Base-by-base conservation (phyloP, 2,329 filamentous ascomycete species). In the Penicillium aurantiogriseum region DNA sequence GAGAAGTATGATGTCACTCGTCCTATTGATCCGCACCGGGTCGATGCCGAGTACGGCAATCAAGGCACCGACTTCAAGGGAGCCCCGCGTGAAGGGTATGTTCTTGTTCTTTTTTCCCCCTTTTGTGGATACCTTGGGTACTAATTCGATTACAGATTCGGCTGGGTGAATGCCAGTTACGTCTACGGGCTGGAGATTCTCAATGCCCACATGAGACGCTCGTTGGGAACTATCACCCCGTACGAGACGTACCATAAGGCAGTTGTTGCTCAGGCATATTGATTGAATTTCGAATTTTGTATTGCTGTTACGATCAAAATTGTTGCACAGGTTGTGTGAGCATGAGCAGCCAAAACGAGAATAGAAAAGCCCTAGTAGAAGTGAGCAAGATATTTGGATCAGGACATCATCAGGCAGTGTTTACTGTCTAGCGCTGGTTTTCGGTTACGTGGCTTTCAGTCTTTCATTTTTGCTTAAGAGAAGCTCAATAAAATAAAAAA, bases 101-200 rank as follows among this genome's bases (percentile, higher is more conserved):
- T 86, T 42, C 5, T 21, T 36, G 7, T 25, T 13, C 27, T n/a
- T 29, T 38, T 25, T 51, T 45, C 0, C 10, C 5, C 31, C 33
- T 42, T 46, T 57, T 29, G 33, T 59, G 38, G 7, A 38, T 25
- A 27, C 17, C n/a, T 25, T 43, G 3, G 8, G n/a, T 60, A 35
- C 60, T 62, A 58, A 61, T 25, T 53, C 47, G 23, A 43, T 50
- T 56, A 49, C 70, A 96, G 93, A 57, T 99, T 99, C 71, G 94
- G 93, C 51, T 99, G 94, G 94, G 94, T 97, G 69, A 99, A 99
- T 72, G 93, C 94, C 69, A 97, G 92, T 73, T 99, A 96, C 73
- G 90, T 97, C 56, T 95, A 95, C 71, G 94, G 93, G 40, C 81
- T 97, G 59, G 88, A 92, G 64, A 90, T 97, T 65, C 83, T 96